These are phyloP conservation scores for Polytrichum commune DNA, from an alignment of 225 moss, liverwort and hornwort species.

Conservation along the genomic window DNA sequence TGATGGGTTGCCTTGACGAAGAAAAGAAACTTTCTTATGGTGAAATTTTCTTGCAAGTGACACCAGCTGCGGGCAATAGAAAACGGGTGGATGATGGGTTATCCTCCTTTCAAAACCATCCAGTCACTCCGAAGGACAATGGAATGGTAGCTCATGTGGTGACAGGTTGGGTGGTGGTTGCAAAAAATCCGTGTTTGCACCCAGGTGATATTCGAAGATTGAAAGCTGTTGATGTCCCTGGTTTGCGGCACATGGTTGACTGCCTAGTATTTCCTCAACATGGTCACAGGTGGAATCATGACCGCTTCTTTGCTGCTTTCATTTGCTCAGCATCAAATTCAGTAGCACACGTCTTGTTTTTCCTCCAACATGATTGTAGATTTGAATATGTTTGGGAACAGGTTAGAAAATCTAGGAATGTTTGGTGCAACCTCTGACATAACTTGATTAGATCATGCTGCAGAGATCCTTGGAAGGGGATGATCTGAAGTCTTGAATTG, in stretches of 20 bases:
- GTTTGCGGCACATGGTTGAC: slow-evolving; percentile 76
- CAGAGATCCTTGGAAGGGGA: too few species aligned
- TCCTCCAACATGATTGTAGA: too few species aligned
- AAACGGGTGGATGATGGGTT: slow-evolving; percentile 47
- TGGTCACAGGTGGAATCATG: slow-evolving; percentile 53
- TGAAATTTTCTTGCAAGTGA: slow-evolving; percentile 77
- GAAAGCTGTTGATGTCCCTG: slow-evolving; percentile 55
- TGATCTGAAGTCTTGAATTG: too few species aligned
- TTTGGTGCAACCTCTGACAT: background rate
- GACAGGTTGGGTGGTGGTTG: slow-evolving; percentile 57
- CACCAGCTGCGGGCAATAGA: slow-evolving; percentile 37
- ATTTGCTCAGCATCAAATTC: background rate
- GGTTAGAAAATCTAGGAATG: too few species aligned
- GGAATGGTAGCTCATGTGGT: slow-evolving; percentile 38
- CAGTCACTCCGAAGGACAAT: slow-evolving; percentile 20
- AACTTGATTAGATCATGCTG: background rate
- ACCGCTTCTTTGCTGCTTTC: too few species aligned
- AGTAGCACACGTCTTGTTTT: too few species aligned
- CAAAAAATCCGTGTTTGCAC: slow-evolving; percentile 84
- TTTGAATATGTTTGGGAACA: too few species aligned
- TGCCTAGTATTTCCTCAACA: slow-evolving; percentile 85
- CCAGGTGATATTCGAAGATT: slow-evolving; percentile 79
- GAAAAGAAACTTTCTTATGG: slow-evolving; percentile 52
- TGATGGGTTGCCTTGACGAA: slow-evolving; percentile 89
- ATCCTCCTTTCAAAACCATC: slow-evolving; percentile 18